These are phyloP conservation scores for Triticum monococcum DNA, from an alignment of 176 grass and related monocot species.

Conservation along the genomic window DNA sequence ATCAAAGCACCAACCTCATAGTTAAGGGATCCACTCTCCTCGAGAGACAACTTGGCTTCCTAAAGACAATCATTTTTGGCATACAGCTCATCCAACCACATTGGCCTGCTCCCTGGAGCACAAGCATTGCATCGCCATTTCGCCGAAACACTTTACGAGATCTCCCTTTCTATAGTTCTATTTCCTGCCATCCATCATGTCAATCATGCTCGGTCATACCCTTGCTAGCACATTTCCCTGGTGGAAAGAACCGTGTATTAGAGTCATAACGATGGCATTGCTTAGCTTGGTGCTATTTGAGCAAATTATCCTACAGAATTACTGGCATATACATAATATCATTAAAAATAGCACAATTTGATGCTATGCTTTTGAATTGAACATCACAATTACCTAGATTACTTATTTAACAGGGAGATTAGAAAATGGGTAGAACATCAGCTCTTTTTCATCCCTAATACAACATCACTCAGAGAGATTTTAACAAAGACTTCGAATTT, in stretches of 20 bases:
- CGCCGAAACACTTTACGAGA: neutral
- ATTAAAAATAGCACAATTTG: too few relatives aligned
- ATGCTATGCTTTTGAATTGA: neutral
- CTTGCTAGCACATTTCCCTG: neutral
- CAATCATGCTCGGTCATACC: neutral
- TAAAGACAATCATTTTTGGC: constrained; percentile 27
- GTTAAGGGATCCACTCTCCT: constrained; percentile 37
- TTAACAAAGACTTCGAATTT: too few relatives aligned
- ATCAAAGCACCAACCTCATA: constrained; percentile 49
- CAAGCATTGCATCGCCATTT: constrained; percentile 62
- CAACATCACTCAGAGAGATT: too few relatives aligned
- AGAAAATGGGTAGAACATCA: too few relatives aligned
- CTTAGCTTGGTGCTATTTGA: neutral
- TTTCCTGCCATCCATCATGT: constrained; percentile 20
- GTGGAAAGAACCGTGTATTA: neutral
- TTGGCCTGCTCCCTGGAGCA: constrained; percentile 52
- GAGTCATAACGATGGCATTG: neutral
- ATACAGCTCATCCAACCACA: constrained; percentile 30
- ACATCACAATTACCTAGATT: neutral
- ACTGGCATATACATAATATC: neutral
- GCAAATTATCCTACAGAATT: neutral
- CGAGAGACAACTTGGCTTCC: constrained; percentile 40
- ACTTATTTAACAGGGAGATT: too few relatives aligned
- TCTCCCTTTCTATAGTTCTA: neutral
- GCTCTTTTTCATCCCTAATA: too few relatives aligned